phyloP scores from a whole-genome alignment of 2,329 filamentous ascomycete genomes.

The Thielaviopsis punctulata region DNA sequence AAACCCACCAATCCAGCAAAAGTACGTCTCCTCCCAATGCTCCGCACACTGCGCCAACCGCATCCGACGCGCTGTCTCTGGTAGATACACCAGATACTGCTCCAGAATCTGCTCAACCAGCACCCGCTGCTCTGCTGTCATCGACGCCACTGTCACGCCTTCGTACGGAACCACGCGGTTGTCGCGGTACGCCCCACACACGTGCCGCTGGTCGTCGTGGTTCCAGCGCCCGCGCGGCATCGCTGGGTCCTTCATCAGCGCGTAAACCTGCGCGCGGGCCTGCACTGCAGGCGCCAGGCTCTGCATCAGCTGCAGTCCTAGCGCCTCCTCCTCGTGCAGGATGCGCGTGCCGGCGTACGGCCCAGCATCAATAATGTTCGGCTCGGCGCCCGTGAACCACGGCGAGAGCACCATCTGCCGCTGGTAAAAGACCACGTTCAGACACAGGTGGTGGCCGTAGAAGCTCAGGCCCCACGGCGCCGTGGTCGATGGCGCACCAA shows the following conservation, averaged over 20 bases:
- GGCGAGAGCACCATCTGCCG: slow-evolving; percentile 52
- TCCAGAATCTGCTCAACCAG: slow-evolving; percentile 41
- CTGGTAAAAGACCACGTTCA: slow-evolving; percentile 50
- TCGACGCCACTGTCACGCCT: slow-evolving; percentile 37
- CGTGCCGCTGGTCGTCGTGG: slow-evolving; percentile 60
- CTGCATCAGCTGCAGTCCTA: slow-evolving; percentile 56
- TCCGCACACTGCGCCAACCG: slow-evolving; percentile 36
- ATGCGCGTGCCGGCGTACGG: slow-evolving; percentile 47
- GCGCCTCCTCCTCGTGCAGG: slow-evolving; percentile 42
- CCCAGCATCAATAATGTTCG: slow-evolving; percentile 53
- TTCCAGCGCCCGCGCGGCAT: slow-evolving; percentile 62
- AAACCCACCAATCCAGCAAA: slow-evolving; percentile 60
- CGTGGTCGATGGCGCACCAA: slow-evolving; percentile 40
- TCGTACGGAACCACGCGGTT: slow-evolving; percentile 63
- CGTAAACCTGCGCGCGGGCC: slow-evolving; percentile 36
- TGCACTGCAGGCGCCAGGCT: slow-evolving; percentile 31
- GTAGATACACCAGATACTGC: slow-evolving; percentile 54
- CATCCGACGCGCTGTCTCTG: slow-evolving; percentile 32
- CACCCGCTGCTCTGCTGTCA: slow-evolving; percentile 31
- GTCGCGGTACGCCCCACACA: slow-evolving; percentile 63
- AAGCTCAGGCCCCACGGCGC: slow-evolving; percentile 55
- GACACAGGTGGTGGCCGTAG: slow-evolving; percentile 65
- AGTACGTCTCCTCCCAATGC: slow-evolving; percentile 55
- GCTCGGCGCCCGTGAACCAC: slow-evolving; percentile 67
- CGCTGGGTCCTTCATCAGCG: slow-evolving; percentile 40